Evolutionary conservation across 2,329 filamentous ascomycete genomes (phyloP).

Genomic region (Plectosphaerella plurivora): DNA sequence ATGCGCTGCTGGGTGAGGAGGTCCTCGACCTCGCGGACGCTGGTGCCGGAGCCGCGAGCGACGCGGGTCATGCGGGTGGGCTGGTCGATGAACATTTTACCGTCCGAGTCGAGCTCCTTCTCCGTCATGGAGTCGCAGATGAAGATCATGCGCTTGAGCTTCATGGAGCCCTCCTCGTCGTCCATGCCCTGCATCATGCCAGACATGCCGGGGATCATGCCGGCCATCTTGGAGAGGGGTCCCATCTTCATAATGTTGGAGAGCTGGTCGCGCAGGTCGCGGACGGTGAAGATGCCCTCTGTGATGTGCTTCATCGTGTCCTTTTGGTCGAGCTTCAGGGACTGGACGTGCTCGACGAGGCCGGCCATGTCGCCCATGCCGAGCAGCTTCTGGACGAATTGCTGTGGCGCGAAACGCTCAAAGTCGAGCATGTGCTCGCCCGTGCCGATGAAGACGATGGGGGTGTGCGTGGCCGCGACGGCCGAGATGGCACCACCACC

Average conservation of each 20-base stretch:
- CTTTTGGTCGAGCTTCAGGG: constrained; percentile 92
- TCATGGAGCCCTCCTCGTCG: constrained; percentile 89
- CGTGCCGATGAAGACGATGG: constrained; percentile 96
- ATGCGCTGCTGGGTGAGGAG: constrained; percentile 95
- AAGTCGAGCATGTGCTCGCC: constrained; percentile 96
- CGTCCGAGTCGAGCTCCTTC: constrained; percentile 92
- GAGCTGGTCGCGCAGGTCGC: constrained; percentile 91
- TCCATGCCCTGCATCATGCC: constrained; percentile 95
- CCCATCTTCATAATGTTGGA: constrained; percentile 99
- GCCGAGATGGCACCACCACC: constrained; percentile 97
- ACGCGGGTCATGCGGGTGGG: constrained; percentile 90
- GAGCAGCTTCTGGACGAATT: constrained; percentile 88
- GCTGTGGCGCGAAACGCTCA: constrained; percentile 86
- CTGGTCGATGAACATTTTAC: constrained; percentile 89
- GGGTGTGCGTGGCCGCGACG: constrained; percentile 91
- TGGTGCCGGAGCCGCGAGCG: constrained; percentile 84
- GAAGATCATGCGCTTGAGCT: constrained; percentile 97
- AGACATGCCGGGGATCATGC: constrained; percentile 95
- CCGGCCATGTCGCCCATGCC: constrained; percentile 98
- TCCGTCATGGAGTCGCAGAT: constrained; percentile 98
- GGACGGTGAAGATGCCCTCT: constrained; percentile 92
- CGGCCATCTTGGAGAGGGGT: constrained; percentile 91
- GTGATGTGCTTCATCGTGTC: constrained; percentile 99
- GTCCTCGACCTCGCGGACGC: constrained; percentile 89
- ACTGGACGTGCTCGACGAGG: constrained; percentile 93